Conservation (phyloP, 345 rosid species). For the Lepidium aucheri region DNA sequence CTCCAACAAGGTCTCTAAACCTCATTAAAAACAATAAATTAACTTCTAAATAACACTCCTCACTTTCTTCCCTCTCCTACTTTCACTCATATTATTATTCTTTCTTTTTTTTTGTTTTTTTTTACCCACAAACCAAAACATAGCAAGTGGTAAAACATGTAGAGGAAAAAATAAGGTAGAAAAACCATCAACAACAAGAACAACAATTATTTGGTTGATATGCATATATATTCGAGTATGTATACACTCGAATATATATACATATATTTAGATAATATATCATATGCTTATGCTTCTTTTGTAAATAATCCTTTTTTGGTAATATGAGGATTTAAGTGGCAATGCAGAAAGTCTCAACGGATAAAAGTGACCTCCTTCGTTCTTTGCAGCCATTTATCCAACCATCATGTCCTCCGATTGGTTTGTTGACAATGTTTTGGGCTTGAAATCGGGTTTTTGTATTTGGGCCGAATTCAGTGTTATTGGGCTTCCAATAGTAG, state of each 20-base stretch:
- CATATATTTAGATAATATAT: conserved; percentile 13
- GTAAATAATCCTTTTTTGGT: neutral
- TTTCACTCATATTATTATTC: conserved; percentile 1
- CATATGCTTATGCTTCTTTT: conserved; percentile 17
- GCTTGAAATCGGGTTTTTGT: conserved; percentile 12
- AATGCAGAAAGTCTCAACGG: conserved; percentile 60
- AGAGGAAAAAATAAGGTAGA: conserved; percentile 21
- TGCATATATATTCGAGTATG: conserved; percentile 22
- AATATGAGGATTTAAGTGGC: conserved; percentile 40
- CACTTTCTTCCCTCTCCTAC: conserved; percentile 12
- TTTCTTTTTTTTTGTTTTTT: neutral
- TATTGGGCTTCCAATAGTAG: conserved; percentile 33
- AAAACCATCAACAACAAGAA: conserved; percentile 20
- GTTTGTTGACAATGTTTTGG: conserved; percentile 1
- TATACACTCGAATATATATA: conserved; percentile 11
- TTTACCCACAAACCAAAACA: conserved; percentile 15
- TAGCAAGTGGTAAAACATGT: conserved; percentile 24
- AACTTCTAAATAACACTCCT: neutral
- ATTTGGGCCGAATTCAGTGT: conserved; percentile 11
- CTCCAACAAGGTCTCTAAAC: conserved; percentile 14
- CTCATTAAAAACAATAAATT: conserved; percentile 20
- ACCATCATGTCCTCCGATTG: neutral
- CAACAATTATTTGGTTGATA: conserved; percentile 24
- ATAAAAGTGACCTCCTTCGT: conserved; percentile 53
- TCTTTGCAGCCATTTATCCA: conserved; percentile 65